Evolutionary conservation across 306 rosid genomes (phyloP).

Genomic region (Alnus glutinosa): DNA sequence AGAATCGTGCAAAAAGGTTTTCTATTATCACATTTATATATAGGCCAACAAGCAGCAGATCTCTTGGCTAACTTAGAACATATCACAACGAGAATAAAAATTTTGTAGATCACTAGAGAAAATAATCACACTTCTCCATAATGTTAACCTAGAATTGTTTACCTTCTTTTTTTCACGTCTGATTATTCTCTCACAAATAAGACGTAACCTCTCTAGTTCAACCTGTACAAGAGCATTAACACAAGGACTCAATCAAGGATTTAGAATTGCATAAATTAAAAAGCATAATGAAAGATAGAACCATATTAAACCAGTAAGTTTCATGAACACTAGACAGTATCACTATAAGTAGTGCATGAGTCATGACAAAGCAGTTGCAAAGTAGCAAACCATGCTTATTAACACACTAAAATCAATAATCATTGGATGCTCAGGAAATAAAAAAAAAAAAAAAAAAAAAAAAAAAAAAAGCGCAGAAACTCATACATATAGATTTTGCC

Average conservation of each 20-base stretch:
- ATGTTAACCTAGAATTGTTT: slow-evolving; percentile 4
- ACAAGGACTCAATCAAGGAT: slow-evolving; percentile 13
- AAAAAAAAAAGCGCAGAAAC: neutral
- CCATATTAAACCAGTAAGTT: no score
- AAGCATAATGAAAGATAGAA: neutral
- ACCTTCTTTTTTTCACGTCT: slow-evolving; percentile 97
- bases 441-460: neutral
- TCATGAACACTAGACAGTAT: no score
- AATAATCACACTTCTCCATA: neutral
- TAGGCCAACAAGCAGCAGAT: neutral
- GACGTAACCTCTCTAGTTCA: slow-evolving; percentile 91
- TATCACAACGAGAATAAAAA: neutral
- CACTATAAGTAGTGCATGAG: no score
- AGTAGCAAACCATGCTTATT: no score
- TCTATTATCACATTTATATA: neutral
- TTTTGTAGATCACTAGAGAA: neutral
- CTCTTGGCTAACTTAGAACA: neutral
- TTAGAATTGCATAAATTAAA: slow-evolving; percentile 1
- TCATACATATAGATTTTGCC: no score
- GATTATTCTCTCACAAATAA: slow-evolving; percentile 93
- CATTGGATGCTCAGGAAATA: neutral
- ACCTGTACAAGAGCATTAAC: slow-evolving; percentile 59
- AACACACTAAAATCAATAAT: no score
- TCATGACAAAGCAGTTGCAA: no score
- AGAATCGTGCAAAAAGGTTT: neutral